Evolutionary conservation across 2,329 filamentous ascomycete genomes (phyloP).

Genomic region (Hirsutella minnesotensis): DNA sequence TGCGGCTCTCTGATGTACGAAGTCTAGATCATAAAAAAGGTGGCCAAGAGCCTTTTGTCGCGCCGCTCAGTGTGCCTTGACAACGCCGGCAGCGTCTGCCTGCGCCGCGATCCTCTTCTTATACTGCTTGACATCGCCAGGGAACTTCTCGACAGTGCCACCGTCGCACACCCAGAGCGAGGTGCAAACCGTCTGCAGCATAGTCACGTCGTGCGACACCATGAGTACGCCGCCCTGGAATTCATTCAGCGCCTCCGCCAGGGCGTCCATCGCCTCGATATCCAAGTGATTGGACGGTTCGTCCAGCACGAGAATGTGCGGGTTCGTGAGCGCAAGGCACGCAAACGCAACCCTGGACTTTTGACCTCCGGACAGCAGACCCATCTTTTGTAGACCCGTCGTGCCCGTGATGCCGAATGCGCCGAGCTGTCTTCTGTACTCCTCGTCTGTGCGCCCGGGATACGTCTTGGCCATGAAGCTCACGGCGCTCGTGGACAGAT

Average conservation of each 20-base stretch:
- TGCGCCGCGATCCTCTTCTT: conserved; percentile 93
- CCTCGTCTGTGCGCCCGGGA: conserved; percentile 85
- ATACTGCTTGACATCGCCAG: conserved; percentile 88
- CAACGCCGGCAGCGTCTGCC: conserved; percentile 79
- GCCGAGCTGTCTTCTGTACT: conserved; percentile 89
- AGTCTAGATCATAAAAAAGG: background rate
- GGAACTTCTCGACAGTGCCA: conserved; percentile 91
- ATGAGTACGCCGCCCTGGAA: conserved; percentile 95
- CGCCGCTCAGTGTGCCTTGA: conserved; percentile 44
- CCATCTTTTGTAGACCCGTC: conserved; percentile 95
- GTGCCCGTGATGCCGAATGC: conserved; percentile 87
- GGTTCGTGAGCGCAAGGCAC: conserved; percentile 86
- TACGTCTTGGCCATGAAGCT: conserved; percentile 93
- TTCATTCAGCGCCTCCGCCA: conserved; percentile 68
- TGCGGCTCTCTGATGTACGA: background rate
- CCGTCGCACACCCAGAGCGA: conserved; percentile 94
- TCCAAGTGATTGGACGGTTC: conserved; percentile 98
- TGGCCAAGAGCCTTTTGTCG: no score
- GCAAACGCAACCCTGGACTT: conserved; percentile 98
- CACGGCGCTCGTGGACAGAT: conserved; percentile 79
- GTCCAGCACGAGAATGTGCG: conserved; percentile 94
- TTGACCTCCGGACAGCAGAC: conserved; percentile 83
- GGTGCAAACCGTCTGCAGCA: conserved; percentile 91
- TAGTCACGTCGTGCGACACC: conserved; percentile 98
- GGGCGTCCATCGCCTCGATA: conserved; percentile 97